Conservation (phyloP, 2,329 filamentous ascomycete genomes). For the Pleoardoris graminearum region DNA sequence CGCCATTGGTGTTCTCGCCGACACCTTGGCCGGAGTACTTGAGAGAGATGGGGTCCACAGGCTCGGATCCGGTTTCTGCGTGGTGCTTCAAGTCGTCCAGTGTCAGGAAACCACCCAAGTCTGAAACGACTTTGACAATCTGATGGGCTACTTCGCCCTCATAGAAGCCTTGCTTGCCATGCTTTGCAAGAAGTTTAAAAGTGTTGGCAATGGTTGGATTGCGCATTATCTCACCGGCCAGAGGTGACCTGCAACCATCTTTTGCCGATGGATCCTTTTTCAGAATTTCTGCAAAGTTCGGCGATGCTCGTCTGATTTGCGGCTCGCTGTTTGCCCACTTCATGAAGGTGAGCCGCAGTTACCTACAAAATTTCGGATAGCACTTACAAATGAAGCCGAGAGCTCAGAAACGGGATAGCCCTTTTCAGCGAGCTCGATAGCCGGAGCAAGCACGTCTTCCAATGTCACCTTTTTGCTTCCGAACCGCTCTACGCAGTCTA, state of each 20-base stretch:
- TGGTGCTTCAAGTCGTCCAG: constrained; percentile 82
- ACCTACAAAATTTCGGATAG: no score
- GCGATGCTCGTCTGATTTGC: constrained; percentile 71
- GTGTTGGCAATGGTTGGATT: constrained; percentile 81
- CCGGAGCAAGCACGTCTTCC: constrained; percentile 77
- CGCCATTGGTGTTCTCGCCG: constrained; percentile 53
- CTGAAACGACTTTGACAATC: constrained; percentile 75
- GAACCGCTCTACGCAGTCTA: constrained; percentile 83
- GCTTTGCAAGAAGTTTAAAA: constrained; percentile 73
- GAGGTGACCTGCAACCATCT: constrained; percentile 74
- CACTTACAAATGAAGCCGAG: constrained; percentile 67
- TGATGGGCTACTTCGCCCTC: constrained; percentile 79
- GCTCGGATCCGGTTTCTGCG: constrained; percentile 70
- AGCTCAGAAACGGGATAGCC: constrained; percentile 90
- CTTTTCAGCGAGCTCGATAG: constrained; percentile 81
- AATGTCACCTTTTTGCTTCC: constrained; percentile 83
- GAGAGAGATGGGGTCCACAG: constrained; percentile 83
- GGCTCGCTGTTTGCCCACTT: constrained; percentile 74
- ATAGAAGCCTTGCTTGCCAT: constrained; percentile 93
- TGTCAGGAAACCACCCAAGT: constrained; percentile 76
- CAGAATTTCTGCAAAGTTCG: constrained; percentile 85
- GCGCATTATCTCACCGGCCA: constrained; percentile 83
- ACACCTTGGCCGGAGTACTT: constrained; percentile 71
- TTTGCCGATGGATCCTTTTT: constrained; percentile 71
- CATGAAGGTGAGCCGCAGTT: neutral